Conservation (phyloP, 306 rosid species). For the Parietaria judaica region DNA sequence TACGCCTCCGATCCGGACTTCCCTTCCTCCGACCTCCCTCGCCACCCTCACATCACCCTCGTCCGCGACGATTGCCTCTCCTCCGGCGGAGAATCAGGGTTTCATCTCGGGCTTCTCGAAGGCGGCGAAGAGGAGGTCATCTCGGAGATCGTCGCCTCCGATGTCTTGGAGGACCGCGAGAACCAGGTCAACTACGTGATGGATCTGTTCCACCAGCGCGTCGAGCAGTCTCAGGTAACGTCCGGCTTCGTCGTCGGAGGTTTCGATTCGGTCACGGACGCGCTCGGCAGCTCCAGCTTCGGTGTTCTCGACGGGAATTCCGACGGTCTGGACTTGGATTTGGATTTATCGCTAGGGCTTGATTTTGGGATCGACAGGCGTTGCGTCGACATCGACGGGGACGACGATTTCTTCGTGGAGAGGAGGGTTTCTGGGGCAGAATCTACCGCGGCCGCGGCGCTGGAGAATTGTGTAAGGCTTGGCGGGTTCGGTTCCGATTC, state of each 20-base stretch:
- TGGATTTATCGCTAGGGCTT: slow-evolving; percentile 27
- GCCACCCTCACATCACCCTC: slow-evolving; percentile 12
- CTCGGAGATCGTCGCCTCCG: slow-evolving; percentile 24
- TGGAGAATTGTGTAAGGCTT: slow-evolving; percentile 18
- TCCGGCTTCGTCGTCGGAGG: slow-evolving; percentile 17
- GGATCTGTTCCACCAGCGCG: slow-evolving; percentile 86
- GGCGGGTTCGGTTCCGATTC: slow-evolving; percentile 41
- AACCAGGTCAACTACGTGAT: slow-evolving; percentile 64
- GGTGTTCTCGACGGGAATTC: slow-evolving; percentile 38
- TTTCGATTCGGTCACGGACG: slow-evolving; percentile 26
- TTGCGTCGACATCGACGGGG: slow-evolving; percentile 22
- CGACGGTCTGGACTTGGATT: slow-evolving; percentile 36
- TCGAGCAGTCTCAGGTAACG: slow-evolving; percentile 59
- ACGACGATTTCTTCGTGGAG: slow-evolving; percentile 32
- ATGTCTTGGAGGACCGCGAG: slow-evolving; percentile 38
- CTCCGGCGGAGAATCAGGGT: slow-evolving; percentile 3
- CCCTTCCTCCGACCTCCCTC: slow-evolving; percentile 19
- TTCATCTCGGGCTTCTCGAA: slow-evolving; percentile 7
- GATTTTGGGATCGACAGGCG: slow-evolving; percentile 28
- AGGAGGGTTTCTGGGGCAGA: slow-evolving; percentile 36
- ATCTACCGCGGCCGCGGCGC: slow-evolving; percentile 23
- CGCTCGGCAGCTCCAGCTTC: slow-evolving; percentile 30
- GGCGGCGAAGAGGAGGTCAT: slow-evolving; percentile 7
- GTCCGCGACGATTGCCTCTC: slow-evolving; percentile 7
- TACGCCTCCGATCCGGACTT: slow-evolving; percentile 38